Evolutionary conservation across 257 asterid genomes (phyloP), one percentile per base, ranked within the genome.

Genomic region (Coffea canephora): DNA sequence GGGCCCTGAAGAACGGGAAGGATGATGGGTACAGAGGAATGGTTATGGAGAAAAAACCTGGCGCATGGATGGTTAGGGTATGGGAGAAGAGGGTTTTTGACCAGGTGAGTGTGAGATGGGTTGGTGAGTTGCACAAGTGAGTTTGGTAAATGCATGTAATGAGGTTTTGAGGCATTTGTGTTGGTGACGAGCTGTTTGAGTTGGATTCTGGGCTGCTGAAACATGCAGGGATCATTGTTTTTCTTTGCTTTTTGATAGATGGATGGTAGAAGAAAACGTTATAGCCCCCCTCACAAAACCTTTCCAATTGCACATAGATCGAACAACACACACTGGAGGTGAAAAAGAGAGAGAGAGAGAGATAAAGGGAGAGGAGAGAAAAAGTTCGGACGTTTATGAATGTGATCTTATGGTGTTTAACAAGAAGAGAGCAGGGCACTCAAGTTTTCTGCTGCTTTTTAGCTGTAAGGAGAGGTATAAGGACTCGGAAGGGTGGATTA

Each of bases 81-180:
- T 85, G 87, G 15, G 86, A 74, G 77, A 74, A 81, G 50, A 74
- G 72, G 74, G 84, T 77, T 65, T 75, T 85, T 79, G 89, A 85
- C 89, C 89, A 85, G 73, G 89, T 80, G 73, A 85, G 83, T 0
- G 89, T 83, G 62, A 85, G 78, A 70, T 80, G 43, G 55, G 79
- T 61, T 0, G 83, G 85, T 14, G 85, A 77, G 77, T 76, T 71
- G 27, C 66, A 85, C 43, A 85, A 31, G 19, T 71, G 79, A 80
- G 89, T 73, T 83, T 83, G 87, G 67, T 85, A 85, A 74, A 83
- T 78, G 78, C 89, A 85, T 16, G 88, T 85, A 16, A 83, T 71
- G 50, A 85, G 83, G 46, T 81, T 85, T 54, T 85, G 89, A 80
- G 86, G 84, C 75, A 77, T 76, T 72, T 82, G 83, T 45, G 76